phyloP scores from a whole-genome alignment of 495 filamentous ascomycete species.

The Symbiotaphrina buchneri region DNA sequence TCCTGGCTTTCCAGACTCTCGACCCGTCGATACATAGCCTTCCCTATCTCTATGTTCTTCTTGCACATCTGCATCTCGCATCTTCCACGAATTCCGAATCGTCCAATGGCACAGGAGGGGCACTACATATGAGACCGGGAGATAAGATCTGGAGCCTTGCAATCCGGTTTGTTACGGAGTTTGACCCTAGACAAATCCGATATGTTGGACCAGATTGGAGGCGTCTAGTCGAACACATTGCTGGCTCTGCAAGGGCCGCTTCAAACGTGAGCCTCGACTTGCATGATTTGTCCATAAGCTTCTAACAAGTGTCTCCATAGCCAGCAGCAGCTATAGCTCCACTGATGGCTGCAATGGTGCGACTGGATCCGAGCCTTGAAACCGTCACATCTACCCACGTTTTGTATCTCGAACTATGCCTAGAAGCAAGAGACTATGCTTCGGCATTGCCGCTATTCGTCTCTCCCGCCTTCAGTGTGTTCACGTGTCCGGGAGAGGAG shows the following conservation, averaged over 20 bases:
- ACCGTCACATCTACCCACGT: conserved; percentile 49
- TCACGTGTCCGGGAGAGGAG: conserved; percentile 13
- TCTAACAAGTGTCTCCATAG: conserved; percentile 12
- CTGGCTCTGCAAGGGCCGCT: conserved; percentile 15
- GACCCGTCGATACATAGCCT: conserved; percentile 4
- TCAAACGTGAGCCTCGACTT: conserved; percentile 17
- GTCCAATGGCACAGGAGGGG: background rate
- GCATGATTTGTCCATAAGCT: background rate
- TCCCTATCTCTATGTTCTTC: conserved; percentile 6
- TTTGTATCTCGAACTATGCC: conserved; percentile 33
- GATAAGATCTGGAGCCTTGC: conserved; percentile 13
- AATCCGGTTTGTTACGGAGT: conserved; percentile 17
- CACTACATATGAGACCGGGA: background rate
- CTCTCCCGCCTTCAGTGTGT: no score
- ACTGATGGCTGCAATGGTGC: conserved; percentile 41
- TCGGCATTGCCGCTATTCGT: no score
- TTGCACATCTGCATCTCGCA: conserved; percentile 4
- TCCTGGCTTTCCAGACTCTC: conserved; percentile 3
- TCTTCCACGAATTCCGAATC: background rate
- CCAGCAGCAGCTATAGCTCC: conserved; percentile 33
- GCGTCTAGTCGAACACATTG: conserved; percentile 24
- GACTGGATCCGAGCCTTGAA: conserved; percentile 45
- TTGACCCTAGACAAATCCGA: conserved; percentile 22
- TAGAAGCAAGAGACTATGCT: conserved; percentile 26
- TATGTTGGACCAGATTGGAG: conserved; percentile 30